Conservation (phyloP, 2,329 filamentous ascomycete genomes). For the Exophiala spinifera region DNA sequence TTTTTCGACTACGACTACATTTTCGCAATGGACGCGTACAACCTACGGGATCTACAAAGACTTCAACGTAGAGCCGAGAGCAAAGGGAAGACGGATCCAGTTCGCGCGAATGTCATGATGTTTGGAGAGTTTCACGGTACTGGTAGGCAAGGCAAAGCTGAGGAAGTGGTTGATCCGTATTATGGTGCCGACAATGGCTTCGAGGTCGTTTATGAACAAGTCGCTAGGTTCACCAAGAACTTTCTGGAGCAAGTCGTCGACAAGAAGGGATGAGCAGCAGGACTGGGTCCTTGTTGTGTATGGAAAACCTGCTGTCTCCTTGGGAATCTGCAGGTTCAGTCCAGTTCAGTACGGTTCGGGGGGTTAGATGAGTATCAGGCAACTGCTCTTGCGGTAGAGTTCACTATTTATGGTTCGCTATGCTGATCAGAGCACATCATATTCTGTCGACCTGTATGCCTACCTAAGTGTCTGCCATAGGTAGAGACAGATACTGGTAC, state of each 20-base stretch:
- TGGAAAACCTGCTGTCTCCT: not conserved
- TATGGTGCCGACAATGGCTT: constrained; percentile 85
- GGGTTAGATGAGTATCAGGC: too few species aligned
- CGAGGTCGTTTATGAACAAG: constrained; percentile 79
- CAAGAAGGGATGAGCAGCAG: constrained; percentile 25
- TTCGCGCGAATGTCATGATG: constrained; percentile 62
- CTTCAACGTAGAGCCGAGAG: constrained; percentile 38
- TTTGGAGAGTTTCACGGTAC: constrained; percentile 68
- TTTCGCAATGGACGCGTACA: constrained; percentile 87
- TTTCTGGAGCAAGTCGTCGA: constrained; percentile 64
- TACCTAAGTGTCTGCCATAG: too few species aligned
- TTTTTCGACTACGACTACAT: constrained; percentile 88
- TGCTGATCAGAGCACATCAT: too few species aligned
- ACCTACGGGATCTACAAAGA: constrained; percentile 61
- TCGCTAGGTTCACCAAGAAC: constrained; percentile 69
- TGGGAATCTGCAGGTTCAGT: not conserved
- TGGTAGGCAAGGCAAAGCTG: constrained; percentile 56
- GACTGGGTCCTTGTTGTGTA: too few species aligned
- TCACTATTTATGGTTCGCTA: too few species aligned
- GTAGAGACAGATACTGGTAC: too few species aligned
- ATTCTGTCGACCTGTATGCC: too few species aligned
- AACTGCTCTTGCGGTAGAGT: too few species aligned
- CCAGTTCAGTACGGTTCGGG: too few species aligned
- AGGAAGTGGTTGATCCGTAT: constrained; percentile 85
- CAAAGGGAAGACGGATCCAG: constrained; percentile 37